Conservation (phyloP, 352 stramenopile genomes). For the Phytopythium litorale region DNA sequence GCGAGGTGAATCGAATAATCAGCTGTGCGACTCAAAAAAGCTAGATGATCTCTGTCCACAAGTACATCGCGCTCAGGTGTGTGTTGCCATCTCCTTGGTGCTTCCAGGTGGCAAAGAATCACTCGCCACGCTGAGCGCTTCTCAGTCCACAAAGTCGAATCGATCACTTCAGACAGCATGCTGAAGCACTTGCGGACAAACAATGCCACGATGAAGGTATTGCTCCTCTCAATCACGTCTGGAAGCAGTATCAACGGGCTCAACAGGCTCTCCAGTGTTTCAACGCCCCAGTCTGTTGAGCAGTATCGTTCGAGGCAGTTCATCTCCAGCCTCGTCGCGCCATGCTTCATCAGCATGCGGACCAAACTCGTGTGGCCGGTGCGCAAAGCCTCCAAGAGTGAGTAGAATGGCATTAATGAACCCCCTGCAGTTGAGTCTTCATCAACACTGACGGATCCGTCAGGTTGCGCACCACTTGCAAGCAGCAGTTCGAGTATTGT, state of each 20-base stretch:
- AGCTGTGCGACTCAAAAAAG: constrained; percentile 13
- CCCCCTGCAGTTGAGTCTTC: not conserved
- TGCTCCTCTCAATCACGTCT: not conserved
- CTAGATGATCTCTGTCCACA: constrained; percentile 24
- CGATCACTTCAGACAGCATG: not conserved
- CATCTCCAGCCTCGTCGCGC: constrained; percentile 13
- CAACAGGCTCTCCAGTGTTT: constrained; percentile 1
- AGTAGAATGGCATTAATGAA: not conserved
- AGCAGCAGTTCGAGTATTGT: constrained; percentile 29
- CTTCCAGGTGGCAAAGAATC: constrained; percentile 1
- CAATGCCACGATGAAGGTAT: not conserved
- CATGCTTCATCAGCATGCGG: constrained; percentile 19
- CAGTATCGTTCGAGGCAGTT: constrained; percentile 14
- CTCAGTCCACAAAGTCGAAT: not conserved
- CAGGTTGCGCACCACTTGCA: constrained; percentile 15
- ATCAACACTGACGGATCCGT: constrained; percentile 4
- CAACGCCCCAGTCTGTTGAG: not conserved
- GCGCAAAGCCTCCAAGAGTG: constrained; percentile 22
- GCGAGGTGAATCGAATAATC: not conserved
- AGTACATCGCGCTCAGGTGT: too few species aligned
- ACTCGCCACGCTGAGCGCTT: constrained; percentile 2
- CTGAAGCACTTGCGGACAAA: constrained; percentile 10
- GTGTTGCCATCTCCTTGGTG: not conserved
- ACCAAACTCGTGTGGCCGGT: constrained; percentile 14
- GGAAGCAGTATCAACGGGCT: not conserved